Base-by-base conservation (phyloP, 2,329 filamentous ascomycete species). In the Cordyceps militaris region DNA sequence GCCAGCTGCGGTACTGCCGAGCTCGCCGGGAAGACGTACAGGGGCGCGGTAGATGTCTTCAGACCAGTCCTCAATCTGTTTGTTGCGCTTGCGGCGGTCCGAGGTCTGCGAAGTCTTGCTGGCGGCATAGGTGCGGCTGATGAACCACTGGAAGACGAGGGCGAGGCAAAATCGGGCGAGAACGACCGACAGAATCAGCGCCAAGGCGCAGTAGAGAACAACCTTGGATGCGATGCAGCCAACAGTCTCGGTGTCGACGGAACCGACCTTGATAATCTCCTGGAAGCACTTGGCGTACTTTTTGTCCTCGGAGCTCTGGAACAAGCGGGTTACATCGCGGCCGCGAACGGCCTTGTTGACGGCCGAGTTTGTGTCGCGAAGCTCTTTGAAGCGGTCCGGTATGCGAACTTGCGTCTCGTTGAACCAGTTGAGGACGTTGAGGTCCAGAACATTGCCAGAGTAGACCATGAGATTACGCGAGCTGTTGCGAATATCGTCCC, bases 171-270 rank as follows among this genome's bases (percentile, higher is more conserved):
- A 99, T 63, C 96, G 93, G 61, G 88, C 82, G 16, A 82, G 69
- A 5, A 99, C 95, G 53, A 99, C 91, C 4, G 91, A 85, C 60
- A 99, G 75, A 73, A 99, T 99, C 71, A 99, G 89, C 56, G 88
- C 85, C 62, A 99, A 78, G 4, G 93, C 95, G 54, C 96, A 86
- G 69, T 99, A 99, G 44, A 99, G 85, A 3, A 99, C 94, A 26
- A 99, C 92, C 74, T 96, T 89, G 63, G 93, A 96, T 2, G 94
- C 94, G 70, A 99, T 99, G 75, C 94, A 99, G 16, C 94, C 94
- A 50, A 99, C 89, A 7, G 90, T 96, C 66, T 96, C 92, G 0
- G 94, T 97, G 67, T 99, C 95, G 60, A 99, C 88, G 13, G 88
- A 92, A 59, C 94, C 94, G 53, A 99, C 94, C 71, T 93, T 96